Base-by-base conservation (phyloP, 805 yeast species). In the Ogataea allantospora region DNA sequence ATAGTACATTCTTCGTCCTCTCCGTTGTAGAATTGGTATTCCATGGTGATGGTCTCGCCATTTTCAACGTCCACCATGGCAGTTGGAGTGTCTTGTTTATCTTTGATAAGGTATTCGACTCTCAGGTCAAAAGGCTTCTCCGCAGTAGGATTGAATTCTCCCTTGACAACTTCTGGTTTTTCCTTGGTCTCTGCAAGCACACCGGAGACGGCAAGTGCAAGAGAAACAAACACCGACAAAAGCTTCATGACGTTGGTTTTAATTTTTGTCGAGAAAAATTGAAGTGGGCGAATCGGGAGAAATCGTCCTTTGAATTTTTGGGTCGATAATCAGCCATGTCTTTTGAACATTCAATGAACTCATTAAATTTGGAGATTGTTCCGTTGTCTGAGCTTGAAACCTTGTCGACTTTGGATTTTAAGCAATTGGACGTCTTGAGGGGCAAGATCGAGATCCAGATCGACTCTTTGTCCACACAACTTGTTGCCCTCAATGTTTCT, bases 41-140 rank as follows among this genome's bases (percentile, higher is more conserved):
- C 61, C 38, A 84, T 55, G 2, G 77, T 60, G 24, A 77, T 60
- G 18, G 68, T 63, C 25, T 83, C 82, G 21, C 81, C 81, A 47
- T 74, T 73, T 42, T 40, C 46, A 20, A 70, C 54, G 44, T 66
- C 59, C 53, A 73, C 66, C 16, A 73, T 64, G 18, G 67, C 75
- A 14, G 66, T 50, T 5, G 65, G 54, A 6, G 55, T 50, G 4
- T 45, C 21, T 27, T 75, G 74, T 38, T 55, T 64, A 44, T 71
- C 80, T 32, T 66, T 58, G 40, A 82, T 62, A 9, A 54, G 42
- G 51, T 79, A 83, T 29, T 67, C 67, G 32, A 80, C 68, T 31
- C 61, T 59, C 47, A 77, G 67, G 42, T 74, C 62, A 56, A 67
- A 66, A 14, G 72, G 70, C 29, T 58, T 62, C 39, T 60, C 60